These are phyloP conservation scores for Porphyrellus cyaneotinctus DNA, from an alignment of 768 basidiomycete species.

Conservation along the genomic window DNA sequence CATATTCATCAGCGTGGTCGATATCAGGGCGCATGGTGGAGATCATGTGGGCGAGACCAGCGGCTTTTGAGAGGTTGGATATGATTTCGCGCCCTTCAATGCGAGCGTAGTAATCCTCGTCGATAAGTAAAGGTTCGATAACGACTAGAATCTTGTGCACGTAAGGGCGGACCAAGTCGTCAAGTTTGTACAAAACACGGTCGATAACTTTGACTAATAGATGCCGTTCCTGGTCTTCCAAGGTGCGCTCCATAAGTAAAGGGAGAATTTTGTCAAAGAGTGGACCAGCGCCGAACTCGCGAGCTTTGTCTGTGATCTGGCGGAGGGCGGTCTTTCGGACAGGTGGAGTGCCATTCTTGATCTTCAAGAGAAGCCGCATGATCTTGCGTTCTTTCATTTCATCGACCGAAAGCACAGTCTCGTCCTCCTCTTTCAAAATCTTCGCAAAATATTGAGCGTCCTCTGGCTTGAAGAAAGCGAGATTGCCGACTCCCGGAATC, in stretches of 20 bases:
- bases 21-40: slow-evolving; percentile 99
- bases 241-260: slow-evolving; percentile 93
- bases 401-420: slow-evolving; percentile 86
- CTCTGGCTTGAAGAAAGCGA: slow-evolving; percentile 98
- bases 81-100: slow-evolving; percentile 99
- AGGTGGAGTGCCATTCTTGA: slow-evolving; percentile 99
- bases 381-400: slow-evolving; percentile 99
- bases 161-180: slow-evolving; percentile 97
- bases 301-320: slow-evolving; percentile 98
- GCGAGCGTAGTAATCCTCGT: slow-evolving; percentile 95
- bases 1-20: slow-evolving; percentile 98
- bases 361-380: slow-evolving; percentile 95
- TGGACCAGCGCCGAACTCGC: slow-evolving; percentile 97
- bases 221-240: slow-evolving; percentile 98
- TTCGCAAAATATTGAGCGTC: slow-evolving; percentile 98
- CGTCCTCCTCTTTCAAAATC: slow-evolving; percentile 92
- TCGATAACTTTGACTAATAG: slow-evolving; percentile 98
- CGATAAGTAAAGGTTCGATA: slow-evolving; percentile 97
- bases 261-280: slow-evolving; percentile 98
- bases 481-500: slow-evolving; percentile 94
- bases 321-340: slow-evolving; percentile 96
- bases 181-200: slow-evolving; percentile 96
- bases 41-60: slow-evolving; percentile 99
- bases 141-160: slow-evolving; percentile 99
- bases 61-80: slow-evolving; percentile 96